Evolutionary conservation across 805 yeast species (phyloP), one percentile per base, ranked within the genome.

Genomic region (Sugiyamaella floridensis): DNA sequence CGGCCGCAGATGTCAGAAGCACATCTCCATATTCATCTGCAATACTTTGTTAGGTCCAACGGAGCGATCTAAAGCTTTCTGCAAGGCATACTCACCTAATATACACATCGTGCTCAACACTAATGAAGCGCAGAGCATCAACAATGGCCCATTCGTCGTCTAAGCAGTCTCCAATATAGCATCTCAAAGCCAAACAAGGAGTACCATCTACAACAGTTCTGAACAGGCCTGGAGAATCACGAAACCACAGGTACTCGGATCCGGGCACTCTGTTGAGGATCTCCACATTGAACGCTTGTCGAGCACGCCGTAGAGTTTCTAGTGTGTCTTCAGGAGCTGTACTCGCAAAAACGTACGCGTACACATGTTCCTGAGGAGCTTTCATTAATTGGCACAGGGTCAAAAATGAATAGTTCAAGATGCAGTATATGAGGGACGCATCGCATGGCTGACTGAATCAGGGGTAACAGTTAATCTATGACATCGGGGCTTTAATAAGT

Each of bases 11-110:
- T 8, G 77, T 71, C 45, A 83, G 61, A 9, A 82, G 48, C 45
- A 77, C 75, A 53, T 83, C 88, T 7, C 82, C 80, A 45, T 79
- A 84, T 1, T 75, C 72, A 59, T 82, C 87, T 54, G 71, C 43
- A 19, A 67, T 49, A 28, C 48, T 40, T 60, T 53, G 34, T 29
- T 37, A 20, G 15, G 37, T 5, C 6, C 26, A 22, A 29, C 26
- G 18, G 14, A 12, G 15, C 42, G 40, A 19, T 11, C 22, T n/a
- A 19, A 10, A 14, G 16, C 26, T 22, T 22, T 6, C 26, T 22
- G 6, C 26, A 28, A 18, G 32, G 28, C n/a, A 18, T 6, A 26
- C 62, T 40, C 45, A 59, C 62, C 55, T 51, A 15, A 57, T 49
- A 40, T 40, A 55, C 5, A 59, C 55, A 4, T 57, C 53, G 8